Evolutionary conservation across 768 basidiomycete species (phyloP), one percentile per base, ranked within the genome.

Genomic region (Suillus subalutaceus): DNA sequence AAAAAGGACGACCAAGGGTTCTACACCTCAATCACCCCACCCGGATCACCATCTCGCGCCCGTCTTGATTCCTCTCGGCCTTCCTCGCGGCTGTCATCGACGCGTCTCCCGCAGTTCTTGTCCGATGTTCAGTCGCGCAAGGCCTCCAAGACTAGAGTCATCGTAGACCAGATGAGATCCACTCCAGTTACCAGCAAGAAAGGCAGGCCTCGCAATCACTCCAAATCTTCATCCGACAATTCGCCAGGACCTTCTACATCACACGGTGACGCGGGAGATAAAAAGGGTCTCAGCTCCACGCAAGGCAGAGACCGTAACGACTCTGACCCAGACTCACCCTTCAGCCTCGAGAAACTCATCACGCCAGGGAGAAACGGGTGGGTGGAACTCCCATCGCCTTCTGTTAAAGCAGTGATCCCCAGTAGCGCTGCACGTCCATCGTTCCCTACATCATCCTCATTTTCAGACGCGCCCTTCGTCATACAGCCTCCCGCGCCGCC

Each of bases 1-100:
- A 81, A 82, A 75, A 87, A 85, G 69, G 86, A 86, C 64, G 85
- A 84, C 30, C 80, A 83, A 52, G 86, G 83, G 1, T 84, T 86
- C 71, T 83, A 82, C 68, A 82, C 80, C 43, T 82, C 83, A 60
- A 77, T 80, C 7, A 65, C 64, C 35, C 64, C 64, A 20, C 64
- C 64, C 35, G 62, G 20, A 23, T 65, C 64, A 32, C 62, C 74
- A 46, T 69, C 72, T 23, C 57, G 68, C 62, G 56, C 61, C 2
- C 66, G 63, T 61, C 64, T 58, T 53, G 63, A 65, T 4, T 56
- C 67, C 10, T 58, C 63, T 26, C 66, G 68, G n/a, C 66, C 65
- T 35, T 78, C 79, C 65, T 70, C 73, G 53, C 72, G 76, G 43
- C 74, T 77, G 9, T 74, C 77, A 30, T 68, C 75, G 3, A 74